Percentiles rank a stretch among this genome's conserved stretches.
Conservation (phyloP, 192 early-diverging fungal genomes). For the Funneliformis geosporum region DNA sequence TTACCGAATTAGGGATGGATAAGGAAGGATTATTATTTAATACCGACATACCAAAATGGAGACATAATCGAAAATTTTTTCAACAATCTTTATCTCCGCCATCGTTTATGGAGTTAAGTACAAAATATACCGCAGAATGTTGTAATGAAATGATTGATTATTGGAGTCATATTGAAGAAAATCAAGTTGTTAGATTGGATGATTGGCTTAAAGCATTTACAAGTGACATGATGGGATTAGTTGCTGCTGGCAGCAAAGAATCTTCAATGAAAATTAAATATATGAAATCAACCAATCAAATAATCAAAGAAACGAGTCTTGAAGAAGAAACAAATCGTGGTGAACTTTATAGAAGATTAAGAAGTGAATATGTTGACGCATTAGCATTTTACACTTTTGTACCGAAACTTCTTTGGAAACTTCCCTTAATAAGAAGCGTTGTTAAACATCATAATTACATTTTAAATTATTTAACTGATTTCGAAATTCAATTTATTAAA, state of each 20-base stretch:
- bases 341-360: slow-evolving; percentile 15
- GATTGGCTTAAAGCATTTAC: slow-evolving; percentile 31
- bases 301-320: neutral
- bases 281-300: neutral
- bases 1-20: slow-evolving; percentile 27
- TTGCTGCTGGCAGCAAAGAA: slow-evolving; percentile 27
- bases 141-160: slow-evolving; percentile 25
- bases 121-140: slow-evolving; percentile 10
- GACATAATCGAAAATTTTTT: slow-evolving; percentile 30
- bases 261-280: slow-evolving; percentile 16
- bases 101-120: slow-evolving; percentile 17
- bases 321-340: neutral
- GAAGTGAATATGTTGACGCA: slow-evolving; percentile 19
- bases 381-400: slow-evolving; percentile 14
- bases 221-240: slow-evolving; percentile 32
- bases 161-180: slow-evolving; percentile 10
- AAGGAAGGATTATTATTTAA: slow-evolving; percentile 30
- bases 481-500: slow-evolving; percentile 31
- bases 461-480: neutral
- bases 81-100: slow-evolving; percentile 30
- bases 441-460: slow-evolving; percentile 4
- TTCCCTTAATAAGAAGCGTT: neutral
- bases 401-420: slow-evolving; percentile 24
- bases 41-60: slow-evolving; percentile 21
- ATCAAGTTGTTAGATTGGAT: slow-evolving; percentile 11